Base-by-base conservation (phyloP, 208 protist genomes). In the Jaenimonas drosophilae region DNA sequence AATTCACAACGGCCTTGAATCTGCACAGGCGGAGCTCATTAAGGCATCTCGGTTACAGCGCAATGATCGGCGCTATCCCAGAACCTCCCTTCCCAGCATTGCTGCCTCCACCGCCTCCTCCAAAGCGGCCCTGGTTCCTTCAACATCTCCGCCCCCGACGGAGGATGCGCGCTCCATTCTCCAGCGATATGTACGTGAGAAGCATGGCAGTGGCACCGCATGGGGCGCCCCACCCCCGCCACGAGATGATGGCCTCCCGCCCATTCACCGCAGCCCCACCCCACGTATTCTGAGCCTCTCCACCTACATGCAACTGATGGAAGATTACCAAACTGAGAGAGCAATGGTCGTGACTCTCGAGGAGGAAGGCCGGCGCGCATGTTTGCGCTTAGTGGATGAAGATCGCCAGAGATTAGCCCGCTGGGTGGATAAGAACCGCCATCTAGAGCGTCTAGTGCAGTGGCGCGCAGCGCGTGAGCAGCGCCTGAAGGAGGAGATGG, bases 401-500 rank as follows among this genome's bases (percentile, higher is more conserved):
- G 67, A 88, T 36, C 34, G 54, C 17, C 54, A 59, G 41, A 42
- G 64, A 27, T 46, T 87, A 41, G 53, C 43, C 28, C 65, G 63
- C 33, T 80, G 74, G 74, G 49, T 75, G 59, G 64, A 70, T 26
- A 81, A 72, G 36, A 59, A 68, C 21, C 70, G 84, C 64, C 84
- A 92, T 44, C 59, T 92, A 4, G 64, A 89, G 50, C 69, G 84
- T 1, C 65, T 92, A 7, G 21, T 79, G 4, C 84, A 85, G 58
- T 92, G 84, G 84, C 59, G 78, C 23, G 45, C 56, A 0, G 61
- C 80, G 49, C 55, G 55, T 5, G 67, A 80, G 38, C 54, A 70
- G 45, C 66, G 71, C 23, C 48, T 44, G 9, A 34, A 69, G 36
- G 23, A 38, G 17, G 43, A 52, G 20, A 45, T 77, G 26, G 3